phyloP scores from a whole-genome alignment of 768 basidiomycete genomes.

The Cystofilobasidium macerans region DNA sequence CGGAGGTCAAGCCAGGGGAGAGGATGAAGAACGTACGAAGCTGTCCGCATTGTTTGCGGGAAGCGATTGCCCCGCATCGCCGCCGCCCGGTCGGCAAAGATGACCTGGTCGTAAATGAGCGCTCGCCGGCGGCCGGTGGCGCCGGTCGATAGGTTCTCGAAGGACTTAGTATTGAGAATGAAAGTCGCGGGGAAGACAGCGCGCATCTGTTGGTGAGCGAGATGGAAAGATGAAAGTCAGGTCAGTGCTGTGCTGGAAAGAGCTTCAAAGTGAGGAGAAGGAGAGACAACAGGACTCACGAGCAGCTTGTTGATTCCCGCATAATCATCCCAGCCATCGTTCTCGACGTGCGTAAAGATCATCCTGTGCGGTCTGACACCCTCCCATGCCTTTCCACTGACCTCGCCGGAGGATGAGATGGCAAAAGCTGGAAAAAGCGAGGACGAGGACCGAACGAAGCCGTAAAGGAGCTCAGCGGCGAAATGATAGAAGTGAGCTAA shows the following conservation, averaged over 20 bases:
- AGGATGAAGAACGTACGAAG: conserved; percentile 39
- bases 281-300: neutral
- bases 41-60: conserved; percentile 60
- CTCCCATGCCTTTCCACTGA: conserved; percentile 69
- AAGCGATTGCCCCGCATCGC: conserved; percentile 63
- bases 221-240: neutral
- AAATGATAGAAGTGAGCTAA: conserved; percentile 81
- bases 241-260: neutral
- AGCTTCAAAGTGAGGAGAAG: neutral
- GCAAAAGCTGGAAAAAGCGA: conserved; percentile 67
- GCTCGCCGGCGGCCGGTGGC: too few species aligned
- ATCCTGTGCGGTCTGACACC: conserved; percentile 55
- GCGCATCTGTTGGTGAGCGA: conserved; percentile 60
- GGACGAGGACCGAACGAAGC: conserved; percentile 82
- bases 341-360: conserved; percentile 62
- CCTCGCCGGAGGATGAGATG: too few species aligned
- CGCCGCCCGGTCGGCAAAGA: conserved; percentile 76
- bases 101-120: conserved; percentile 74
- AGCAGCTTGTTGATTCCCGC: conserved; percentile 59
- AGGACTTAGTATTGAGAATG: conserved; percentile 79
- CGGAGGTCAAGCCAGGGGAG: neutral
- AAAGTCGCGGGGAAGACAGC: conserved; percentile 67
- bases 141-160: conserved; percentile 56
- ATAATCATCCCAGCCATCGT: conserved; percentile 79
- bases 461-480: conserved; percentile 62